phyloP scores from a whole-genome alignment of 345 rosid genomes.

The Hibiscus mutabilis region DNA sequence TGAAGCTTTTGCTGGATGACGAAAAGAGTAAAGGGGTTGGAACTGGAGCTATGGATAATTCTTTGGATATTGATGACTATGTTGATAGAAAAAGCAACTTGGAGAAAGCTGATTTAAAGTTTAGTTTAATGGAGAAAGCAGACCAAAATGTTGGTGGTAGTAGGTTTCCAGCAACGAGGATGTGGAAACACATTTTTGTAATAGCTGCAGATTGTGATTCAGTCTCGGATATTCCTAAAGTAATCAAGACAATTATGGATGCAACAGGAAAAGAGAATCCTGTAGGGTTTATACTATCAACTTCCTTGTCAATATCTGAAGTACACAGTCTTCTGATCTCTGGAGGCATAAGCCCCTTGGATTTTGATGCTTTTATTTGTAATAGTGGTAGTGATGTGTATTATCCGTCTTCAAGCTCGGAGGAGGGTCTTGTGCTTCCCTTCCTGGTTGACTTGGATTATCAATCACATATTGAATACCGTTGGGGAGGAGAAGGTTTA shows the following conservation, averaged over 20 bases:
- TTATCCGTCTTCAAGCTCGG: constrained; percentile 45
- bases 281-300: constrained; percentile 54
- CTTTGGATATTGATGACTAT: constrained; percentile 21
- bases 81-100: constrained; percentile 32
- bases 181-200: constrained; percentile 46
- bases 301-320: constrained; percentile 63
- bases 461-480: constrained; percentile 68
- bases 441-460: constrained; percentile 58
- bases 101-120: constrained; percentile 32
- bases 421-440: constrained; percentile 37
- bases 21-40: constrained; percentile 37
- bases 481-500: constrained; percentile 77
- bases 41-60: background rate
- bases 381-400: constrained; percentile 77
- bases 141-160: constrained; percentile 28
- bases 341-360: constrained; percentile 48
- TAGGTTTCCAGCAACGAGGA: constrained; percentile 39
- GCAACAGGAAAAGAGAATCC: constrained; percentile 31
- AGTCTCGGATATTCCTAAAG: constrained; percentile 25
- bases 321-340: constrained; percentile 38
- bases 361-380: constrained; percentile 71
- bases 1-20: constrained; percentile 55
- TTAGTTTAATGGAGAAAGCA: constrained; percentile 24
- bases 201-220: constrained; percentile 51
- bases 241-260: constrained; percentile 34